Evolutionary conservation across 2,329 filamentous ascomycete genomes (phyloP).

Genomic region (Celoporthe dispersa): DNA sequence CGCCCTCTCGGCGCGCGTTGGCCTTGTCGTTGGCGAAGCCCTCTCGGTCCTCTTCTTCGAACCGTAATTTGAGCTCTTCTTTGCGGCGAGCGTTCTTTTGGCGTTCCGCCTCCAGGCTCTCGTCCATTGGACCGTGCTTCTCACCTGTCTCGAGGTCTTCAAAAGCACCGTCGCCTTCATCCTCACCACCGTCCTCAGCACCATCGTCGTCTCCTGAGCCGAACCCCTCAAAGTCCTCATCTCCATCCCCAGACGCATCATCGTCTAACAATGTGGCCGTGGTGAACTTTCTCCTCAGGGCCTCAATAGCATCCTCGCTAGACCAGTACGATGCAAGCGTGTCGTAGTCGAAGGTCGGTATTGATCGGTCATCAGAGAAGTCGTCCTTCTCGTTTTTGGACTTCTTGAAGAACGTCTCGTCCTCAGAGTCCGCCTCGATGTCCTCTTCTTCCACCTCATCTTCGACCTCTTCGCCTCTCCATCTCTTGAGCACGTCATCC

Average conservation of each 20-base stretch:
- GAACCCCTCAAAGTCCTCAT: conserved; percentile 46
- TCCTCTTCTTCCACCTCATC: conserved; percentile 60
- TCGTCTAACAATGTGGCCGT: conserved; percentile 64
- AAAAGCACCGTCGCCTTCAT: conserved; percentile 57
- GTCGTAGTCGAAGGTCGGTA: conserved; percentile 81
- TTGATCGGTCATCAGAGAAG: conserved; percentile 74
- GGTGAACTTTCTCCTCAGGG: conserved; percentile 75
- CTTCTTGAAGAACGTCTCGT: conserved; percentile 69
- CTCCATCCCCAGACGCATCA: conserved; percentile 46
- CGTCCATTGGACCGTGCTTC: conserved; percentile 49
- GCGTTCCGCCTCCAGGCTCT: conserved; percentile 82
- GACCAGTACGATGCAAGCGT: conserved; percentile 86
- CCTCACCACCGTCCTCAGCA: conserved; percentile 50
- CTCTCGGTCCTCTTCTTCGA: conserved; percentile 97
- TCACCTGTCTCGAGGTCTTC: conserved; percentile 81
- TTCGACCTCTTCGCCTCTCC: conserved; percentile 70
- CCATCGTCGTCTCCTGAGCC: conserved; percentile 47
- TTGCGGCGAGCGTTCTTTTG: conserved; percentile 89
- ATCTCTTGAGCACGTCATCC: conserved; percentile 74
- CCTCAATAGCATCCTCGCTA: conserved; percentile 75
- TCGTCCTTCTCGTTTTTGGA: conserved; percentile 69
- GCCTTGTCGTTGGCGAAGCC: conserved; percentile 91
- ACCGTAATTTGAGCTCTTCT: conserved; percentile 90
- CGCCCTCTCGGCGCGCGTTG: conserved; percentile 71
- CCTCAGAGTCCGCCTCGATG: conserved; percentile 57